phyloP scores from a whole-genome alignment of 1,284 basidiomycete genomes.

The Leccinum insolens region DNA sequence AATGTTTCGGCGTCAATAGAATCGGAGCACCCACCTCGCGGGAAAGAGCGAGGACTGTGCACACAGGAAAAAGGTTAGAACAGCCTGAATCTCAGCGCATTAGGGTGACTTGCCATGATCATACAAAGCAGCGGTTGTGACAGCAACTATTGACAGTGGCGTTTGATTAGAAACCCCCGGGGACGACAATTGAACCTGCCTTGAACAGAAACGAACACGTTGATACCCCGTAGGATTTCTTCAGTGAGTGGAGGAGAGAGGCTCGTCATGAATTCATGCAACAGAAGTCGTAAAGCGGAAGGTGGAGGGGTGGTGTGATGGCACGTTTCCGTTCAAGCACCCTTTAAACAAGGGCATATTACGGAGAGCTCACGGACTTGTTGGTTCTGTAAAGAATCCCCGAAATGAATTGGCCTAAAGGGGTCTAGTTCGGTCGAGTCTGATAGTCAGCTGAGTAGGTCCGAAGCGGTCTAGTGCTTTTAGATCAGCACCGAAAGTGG shows the following conservation, averaged over 20 bases:
- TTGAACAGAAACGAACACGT: conserved; percentile 26
- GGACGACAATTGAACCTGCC: conserved; percentile 12
- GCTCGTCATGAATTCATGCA: conserved; percentile 25
- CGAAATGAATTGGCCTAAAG: conserved; percentile 16
- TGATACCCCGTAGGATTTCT: conserved; percentile 6
- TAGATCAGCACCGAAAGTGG: background rate
- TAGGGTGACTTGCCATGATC: conserved; percentile 27
- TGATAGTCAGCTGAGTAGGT: background rate
- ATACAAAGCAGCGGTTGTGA: conserved; percentile 30
- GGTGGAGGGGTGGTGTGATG: background rate
- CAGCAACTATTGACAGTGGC: conserved; percentile 29
- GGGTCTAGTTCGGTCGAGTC: background rate
- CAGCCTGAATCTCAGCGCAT: background rate
- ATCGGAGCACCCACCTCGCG: conserved; percentile 27
- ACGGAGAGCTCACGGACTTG: conserved; percentile 4
- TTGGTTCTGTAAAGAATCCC: conserved; percentile 5
- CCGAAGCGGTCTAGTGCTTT: background rate
- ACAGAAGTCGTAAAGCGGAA: conserved; percentile 5
- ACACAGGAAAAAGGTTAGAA: conserved; percentile 1
- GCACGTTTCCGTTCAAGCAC: conserved; percentile 1
- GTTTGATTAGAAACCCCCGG: conserved; percentile 5
- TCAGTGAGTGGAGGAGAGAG: conserved; percentile 12
- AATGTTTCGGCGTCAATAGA: background rate
- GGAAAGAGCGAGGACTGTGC: conserved; percentile 25
- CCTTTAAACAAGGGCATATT: conserved; percentile 19